Evolutionary conservation across 1,139 yeast genomes (phyloP), one percentile per base, ranked within the genome.

Genomic region (Debaryomyces subglobosus): DNA sequence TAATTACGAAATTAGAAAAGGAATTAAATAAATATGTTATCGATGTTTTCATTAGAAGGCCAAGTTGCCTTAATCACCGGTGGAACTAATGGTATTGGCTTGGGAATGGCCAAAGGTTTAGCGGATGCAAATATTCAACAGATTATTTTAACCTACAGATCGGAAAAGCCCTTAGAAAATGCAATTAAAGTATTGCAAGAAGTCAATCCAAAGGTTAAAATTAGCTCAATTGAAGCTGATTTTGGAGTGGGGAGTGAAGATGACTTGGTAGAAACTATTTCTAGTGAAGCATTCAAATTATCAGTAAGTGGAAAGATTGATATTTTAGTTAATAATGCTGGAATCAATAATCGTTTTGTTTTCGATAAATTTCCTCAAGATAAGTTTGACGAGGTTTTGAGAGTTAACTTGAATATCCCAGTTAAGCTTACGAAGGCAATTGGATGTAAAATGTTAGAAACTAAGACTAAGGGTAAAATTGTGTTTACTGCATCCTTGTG

Each of bases 241-340:
- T 60, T 65, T 45, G 54, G 55, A 45, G 57, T 51, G 6, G 48
- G 49, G 1, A 45, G 41, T 16, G 54, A 48, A 18, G 41, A 45
- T n/a, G 51, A 41, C 32, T 48, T 50, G 45, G 60, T 45, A 15
- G 44, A 34, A 13, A 43, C 21, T 13, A 52, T 58, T 34, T 49
- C 48, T 10, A 23, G 35, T 5, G 49, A 64, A 39, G 67, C 74
- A 0, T 48, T 71, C 39, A 53, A 60, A 20, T 54, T 60, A 7
- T 70, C 72, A 2, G 61, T 65, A 27, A 63, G 62, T 34, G 73
- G 68, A 1, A 59, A 63, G 32, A 69, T 81, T 49, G 82, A 81
- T 56, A 72, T 81, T 12, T 69, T 84, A 64, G 61, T 82, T 53
- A 81, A 81, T 58, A 79, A 81, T 56, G 86, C 85, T 6, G 86